Evolutionary conservation across 2,329 filamentous ascomycete species (phyloP).

Genomic region (Pseudogymnoascus sp.): DNA sequence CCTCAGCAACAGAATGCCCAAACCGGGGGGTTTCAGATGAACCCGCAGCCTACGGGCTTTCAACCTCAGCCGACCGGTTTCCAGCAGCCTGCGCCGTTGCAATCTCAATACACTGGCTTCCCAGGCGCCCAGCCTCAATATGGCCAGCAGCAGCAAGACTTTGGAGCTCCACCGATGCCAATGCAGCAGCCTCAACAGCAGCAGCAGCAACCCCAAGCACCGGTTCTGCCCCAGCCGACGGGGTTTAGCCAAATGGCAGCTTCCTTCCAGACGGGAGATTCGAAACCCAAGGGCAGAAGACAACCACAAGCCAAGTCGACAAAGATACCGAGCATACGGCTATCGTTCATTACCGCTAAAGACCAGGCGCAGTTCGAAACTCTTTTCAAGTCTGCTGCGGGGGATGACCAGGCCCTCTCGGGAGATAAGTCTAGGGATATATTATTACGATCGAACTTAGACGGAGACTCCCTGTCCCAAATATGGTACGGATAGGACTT

Average conservation of each 20-base stretch:
- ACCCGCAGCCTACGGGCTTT: constrained; percentile 26
- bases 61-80: constrained; percentile 55
- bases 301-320: constrained; percentile 52
- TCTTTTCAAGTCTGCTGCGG: constrained; percentile 90
- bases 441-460: constrained; percentile 77
- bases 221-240: constrained; percentile 59
- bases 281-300: constrained; percentile 40
- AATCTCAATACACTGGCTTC: constrained; percentile 57
- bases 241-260: constrained; percentile 63
- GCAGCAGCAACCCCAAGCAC: constrained; percentile 50
- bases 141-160: constrained; percentile 41
- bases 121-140: constrained; percentile 39
- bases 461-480: constrained; percentile 80
- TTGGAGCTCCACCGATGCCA: constrained; percentile 30
- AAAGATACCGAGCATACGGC: constrained; percentile 86
- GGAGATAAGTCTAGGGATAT: constrained; percentile 90
- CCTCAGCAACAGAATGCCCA: constrained; percentile 33
- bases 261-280: constrained; percentile 51
- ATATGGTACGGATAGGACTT: constrained; percentile 64
- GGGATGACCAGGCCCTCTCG: constrained; percentile 76
- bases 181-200: constrained; percentile 44
- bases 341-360: constrained; percentile 91
- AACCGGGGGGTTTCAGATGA: constrained; percentile 20
- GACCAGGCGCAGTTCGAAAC: constrained; percentile 98
- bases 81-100: constrained; percentile 44